Conservation (phyloP, 2,329 filamentous ascomycete genomes). For the Fusarium tricinctum region DNA sequence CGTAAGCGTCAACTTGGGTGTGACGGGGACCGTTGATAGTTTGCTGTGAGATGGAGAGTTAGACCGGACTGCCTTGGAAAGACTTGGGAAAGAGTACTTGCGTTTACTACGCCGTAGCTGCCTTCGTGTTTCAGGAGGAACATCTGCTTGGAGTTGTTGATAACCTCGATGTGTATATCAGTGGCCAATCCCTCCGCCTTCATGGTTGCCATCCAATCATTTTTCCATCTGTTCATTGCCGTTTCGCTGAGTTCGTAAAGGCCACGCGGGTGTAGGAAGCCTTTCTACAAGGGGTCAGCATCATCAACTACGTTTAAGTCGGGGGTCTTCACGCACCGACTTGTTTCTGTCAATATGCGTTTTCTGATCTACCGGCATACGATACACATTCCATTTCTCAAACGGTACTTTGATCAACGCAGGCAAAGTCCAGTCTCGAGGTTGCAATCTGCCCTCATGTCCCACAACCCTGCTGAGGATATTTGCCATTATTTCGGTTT, state of each 20-base stretch:
- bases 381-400: constrained; percentile 27
- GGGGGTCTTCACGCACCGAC: constrained; percentile 17
- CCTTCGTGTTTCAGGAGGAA: not conserved
- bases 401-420: not conserved
- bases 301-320: not conserved
- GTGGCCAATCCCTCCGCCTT: not conserved
- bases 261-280: not conserved
- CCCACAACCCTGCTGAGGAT: constrained; percentile 38
- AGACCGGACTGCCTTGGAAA: not conserved
- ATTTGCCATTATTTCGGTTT: constrained; percentile 44
- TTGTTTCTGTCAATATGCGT: constrained; percentile 10
- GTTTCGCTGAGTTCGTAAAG: constrained; percentile 9
- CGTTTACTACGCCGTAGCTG: constrained; percentile 39
- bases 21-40: constrained; percentile 44
- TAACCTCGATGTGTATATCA: not conserved
- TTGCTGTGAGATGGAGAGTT: constrained; percentile 31
- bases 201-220: not conserved
- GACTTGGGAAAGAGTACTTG: constrained; percentile 13
- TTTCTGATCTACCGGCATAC: constrained; percentile 27
- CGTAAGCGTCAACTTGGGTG: constrained; percentile 47
- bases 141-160: not conserved
- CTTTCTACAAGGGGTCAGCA: constrained; percentile 8
- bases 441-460: constrained; percentile 10
- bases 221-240: constrained; percentile 4
- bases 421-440: not conserved